A percentile compares a stretch with the other conserved stretches of the same genome.
phyloP scores from a whole-genome alignment of 2,329 filamentous ascomycete genomes.

The Fusarium oxysporum region DNA sequence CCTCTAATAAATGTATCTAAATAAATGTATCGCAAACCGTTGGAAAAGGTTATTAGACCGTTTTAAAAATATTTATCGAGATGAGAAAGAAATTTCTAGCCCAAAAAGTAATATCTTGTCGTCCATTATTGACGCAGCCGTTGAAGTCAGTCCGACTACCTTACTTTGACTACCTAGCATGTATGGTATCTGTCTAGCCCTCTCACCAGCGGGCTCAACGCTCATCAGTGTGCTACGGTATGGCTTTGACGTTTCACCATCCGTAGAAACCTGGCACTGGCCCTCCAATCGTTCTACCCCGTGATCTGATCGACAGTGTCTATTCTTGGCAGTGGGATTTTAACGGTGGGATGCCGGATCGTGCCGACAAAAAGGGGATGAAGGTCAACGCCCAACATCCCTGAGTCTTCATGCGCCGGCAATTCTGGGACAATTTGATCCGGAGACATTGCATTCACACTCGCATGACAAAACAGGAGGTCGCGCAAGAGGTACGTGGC shows the following conservation, averaged over 20 bases:
- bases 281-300: neutral
- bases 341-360: neutral
- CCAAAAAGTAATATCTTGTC: no score
- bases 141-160: neutral
- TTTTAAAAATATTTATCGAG: fast-evolving
- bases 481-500: neutral
- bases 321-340: neutral
- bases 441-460: neutral
- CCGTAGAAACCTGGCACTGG: neutral
- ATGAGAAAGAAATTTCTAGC: neutral
- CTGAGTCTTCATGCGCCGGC: neutral
- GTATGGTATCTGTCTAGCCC: neutral
- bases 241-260: neutral
- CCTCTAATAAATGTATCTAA: no score
- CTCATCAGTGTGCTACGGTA: neutral
- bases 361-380: neutral
- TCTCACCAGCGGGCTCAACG: neutral
- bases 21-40: neutral
- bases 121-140: neutral
- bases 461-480: neutral
- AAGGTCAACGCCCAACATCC: neutral
- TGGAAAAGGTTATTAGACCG: fast-evolving
- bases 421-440: neutral
- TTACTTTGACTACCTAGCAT: neutral
- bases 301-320: neutral